Evolutionary conservation across 352 stramenopile genomes (phyloP), one percentile per base, ranked within the genome.

Genomic region (Globisporangium uncinulatum): DNA sequence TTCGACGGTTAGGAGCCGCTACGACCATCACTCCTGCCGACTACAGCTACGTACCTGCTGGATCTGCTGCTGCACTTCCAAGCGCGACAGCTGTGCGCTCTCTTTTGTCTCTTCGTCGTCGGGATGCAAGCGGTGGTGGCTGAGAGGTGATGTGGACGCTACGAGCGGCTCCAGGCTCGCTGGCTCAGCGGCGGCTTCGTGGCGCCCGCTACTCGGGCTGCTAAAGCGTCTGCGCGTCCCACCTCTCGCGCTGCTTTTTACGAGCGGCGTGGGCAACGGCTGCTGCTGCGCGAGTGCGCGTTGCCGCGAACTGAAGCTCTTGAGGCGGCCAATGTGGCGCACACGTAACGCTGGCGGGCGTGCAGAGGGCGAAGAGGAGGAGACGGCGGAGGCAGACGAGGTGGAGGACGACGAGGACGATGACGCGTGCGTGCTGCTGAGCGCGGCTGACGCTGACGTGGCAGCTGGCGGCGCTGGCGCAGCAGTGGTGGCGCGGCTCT

Each of bases 61-160:
- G 10, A 21, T 10, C 36, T 57, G 32, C 44, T 54, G 50, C 8
- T 31, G n/a, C 14, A 45, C 29, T 6, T 50, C 20, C 21, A 49
- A 41, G 19, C 41, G 47, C 31, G 36, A 20, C n/a, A 39, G 41
- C 51, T 8, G n/a, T 9, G 17, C 37, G 24, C 31, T 66, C 20
- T 57, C 54, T 21, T 66, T 66, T n/a, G 34, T 61, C 41, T 59
- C 52, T 17, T 59, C 59, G 39, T 65, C 58, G 32, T 59, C 59
- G 14, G 50, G 36, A 10, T 17, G 14, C 13, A 51, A 36, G 2
- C 36, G 45, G 17, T 29, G 15, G 31, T 8, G 29, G 7, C 0
- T 31, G 14, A 5, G 6, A 20, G 39, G 8, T 6, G 37, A 43
- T 8, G n/a, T 10, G 41, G 41, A 45, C 15, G 41, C 15, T 4